Evolutionary conservation across 2,329 filamentous ascomycete species (phyloP).

Genomic region (Penicillium sp.): DNA sequence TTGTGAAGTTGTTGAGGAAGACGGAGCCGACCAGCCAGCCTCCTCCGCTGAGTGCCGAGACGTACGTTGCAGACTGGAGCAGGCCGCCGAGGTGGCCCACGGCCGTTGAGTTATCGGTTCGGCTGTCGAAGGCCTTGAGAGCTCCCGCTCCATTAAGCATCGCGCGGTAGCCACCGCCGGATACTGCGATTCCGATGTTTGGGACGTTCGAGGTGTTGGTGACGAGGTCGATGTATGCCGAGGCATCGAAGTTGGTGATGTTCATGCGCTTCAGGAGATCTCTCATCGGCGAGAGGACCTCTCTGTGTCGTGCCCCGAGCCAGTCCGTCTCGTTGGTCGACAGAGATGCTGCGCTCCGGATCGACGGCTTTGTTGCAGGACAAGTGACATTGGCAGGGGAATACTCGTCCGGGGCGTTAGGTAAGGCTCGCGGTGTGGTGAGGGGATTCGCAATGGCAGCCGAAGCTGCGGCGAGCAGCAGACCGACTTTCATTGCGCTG

Average conservation of each 20-base stretch:
- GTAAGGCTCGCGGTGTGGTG: constrained; percentile 47
- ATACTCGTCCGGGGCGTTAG: constrained; percentile 71
- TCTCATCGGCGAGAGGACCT: constrained; percentile 74
- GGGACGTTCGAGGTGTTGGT: constrained; percentile 63
- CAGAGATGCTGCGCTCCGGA: constrained; percentile 68
- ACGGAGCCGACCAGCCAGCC: constrained; percentile 85
- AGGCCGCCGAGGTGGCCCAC: constrained; percentile 77
- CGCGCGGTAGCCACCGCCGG: constrained; percentile 86
- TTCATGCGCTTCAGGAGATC: constrained; percentile 72
- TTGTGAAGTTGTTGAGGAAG: constrained; percentile 77
- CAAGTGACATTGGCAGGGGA: constrained; percentile 72
- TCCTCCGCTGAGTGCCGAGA: constrained; percentile 80
- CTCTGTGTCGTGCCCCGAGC: constrained; percentile 72
- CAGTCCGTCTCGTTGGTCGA: constrained; percentile 75
- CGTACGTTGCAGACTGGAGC: constrained; percentile 79
- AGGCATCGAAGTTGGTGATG: constrained; percentile 80
- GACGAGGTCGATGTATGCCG: constrained; percentile 68
- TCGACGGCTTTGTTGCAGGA: constrained; percentile 67
- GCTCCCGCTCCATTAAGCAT: constrained; percentile 82
- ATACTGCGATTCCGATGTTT: constrained; percentile 77
- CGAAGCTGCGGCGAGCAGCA: not conserved
- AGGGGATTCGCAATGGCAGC: not conserved
- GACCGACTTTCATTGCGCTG: not conserved
- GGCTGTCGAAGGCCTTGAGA: constrained; percentile 76
- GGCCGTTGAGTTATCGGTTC: constrained; percentile 66